Conservation (phyloP, 257 asterid species). For the Lycium ferocissimum region DNA sequence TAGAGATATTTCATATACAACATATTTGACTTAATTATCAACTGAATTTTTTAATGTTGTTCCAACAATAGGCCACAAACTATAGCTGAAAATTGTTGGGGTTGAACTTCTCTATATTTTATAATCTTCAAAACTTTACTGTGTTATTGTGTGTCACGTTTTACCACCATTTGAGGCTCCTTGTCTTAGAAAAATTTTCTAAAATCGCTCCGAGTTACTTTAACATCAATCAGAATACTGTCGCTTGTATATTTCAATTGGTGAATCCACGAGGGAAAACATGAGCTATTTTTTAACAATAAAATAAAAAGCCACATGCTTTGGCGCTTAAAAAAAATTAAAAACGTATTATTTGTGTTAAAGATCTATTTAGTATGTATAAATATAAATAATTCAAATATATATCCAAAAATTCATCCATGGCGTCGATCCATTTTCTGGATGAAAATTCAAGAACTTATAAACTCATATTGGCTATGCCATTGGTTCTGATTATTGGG, state of each 20-base stretch:
- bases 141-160: too few relatives aligned
- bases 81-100: neutral
- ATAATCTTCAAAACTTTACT: neutral
- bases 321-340: too few relatives aligned
- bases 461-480: conserved; percentile 68
- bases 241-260: neutral
- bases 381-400: too few relatives aligned
- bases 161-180: neutral
- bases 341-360: too few relatives aligned
- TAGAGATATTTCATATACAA: conserved; percentile 63
- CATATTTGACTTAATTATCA: conserved; percentile 61
- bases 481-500: conserved; percentile 60
- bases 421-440: conserved; percentile 71
- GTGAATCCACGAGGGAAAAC: neutral
- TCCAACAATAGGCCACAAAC: too few relatives aligned
- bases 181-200: neutral
- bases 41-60: conserved; percentile 36
- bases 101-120: neutral
- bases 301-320: neutral
- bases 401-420: too few relatives aligned
- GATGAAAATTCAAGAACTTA: too few relatives aligned
- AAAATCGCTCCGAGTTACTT: too few relatives aligned
- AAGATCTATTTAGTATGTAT: too few relatives aligned
- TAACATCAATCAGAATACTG: neutral
- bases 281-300: neutral